Base-by-base conservation (phyloP, 371 early-diverging fungal genomes). In the Mucor mucedo region DNA sequence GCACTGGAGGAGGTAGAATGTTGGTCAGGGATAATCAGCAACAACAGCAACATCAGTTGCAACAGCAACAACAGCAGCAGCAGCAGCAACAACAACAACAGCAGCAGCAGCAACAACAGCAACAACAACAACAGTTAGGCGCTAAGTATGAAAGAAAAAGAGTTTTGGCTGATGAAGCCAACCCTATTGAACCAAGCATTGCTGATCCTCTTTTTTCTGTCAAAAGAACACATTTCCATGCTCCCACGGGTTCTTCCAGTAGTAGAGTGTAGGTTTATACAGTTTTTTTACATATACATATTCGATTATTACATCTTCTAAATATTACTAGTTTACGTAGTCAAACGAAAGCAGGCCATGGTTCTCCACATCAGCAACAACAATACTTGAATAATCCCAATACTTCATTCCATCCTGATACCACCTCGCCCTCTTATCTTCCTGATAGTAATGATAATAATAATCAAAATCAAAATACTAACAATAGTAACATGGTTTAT, bases 1-100 rank as follows among this genome's bases (percentile, higher is more conserved):
- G 70, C 38, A 63, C 64, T 35, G 72, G 73, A 16, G 74, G 74
- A 39, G 80, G 80, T 42, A 67, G 77, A 48, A 75, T 77, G 66
- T 44, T 77, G 21, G 64, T 71, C 32, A 68, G 75, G 55, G 77
- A 80, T 35, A 71, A 61, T 48, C 68, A 68, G 29, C 13, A 38
- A 28, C 55, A 44, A 44, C 44, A 44, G 5, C 53, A 52, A 44
- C 40, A 52, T 11, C 42, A 60, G 5, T 29, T 32, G 33, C 62
- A 44, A 21, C 48, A 47, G 4, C 52, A 52, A 2, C 57, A 57
- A 30, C 13, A 38, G 27, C 55, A 44, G 16, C 44, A 44, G 5
- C 53, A 52, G 14, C 40, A 52, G 9, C 42, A 60, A 13, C 41
- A 57, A 52, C 50, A 58, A 35, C 52, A 54, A 21, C 59, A 54